Base-by-base conservation (phyloP, 768 basidiomycete genomes). In the Clathrus columnatus region DNA sequence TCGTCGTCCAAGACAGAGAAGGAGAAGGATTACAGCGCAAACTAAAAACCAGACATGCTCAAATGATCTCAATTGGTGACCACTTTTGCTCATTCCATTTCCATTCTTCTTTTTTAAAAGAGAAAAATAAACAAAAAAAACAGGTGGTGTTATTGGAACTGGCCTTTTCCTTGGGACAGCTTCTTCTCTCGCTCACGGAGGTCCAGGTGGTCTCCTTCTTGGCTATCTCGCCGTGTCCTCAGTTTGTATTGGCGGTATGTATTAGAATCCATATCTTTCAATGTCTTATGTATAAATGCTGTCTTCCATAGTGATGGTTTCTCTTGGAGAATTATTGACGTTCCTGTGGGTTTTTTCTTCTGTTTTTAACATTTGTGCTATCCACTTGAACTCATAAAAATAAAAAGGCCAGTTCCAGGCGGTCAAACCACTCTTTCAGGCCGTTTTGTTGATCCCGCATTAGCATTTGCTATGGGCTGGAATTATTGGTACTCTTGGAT, bases 121-220 rank as follows among this genome's bases (percentile, higher is more conserved):
- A 7, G 7, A 32, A 11, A 36, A 7, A 32, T 32, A 7, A 32
- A 7, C 30, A 32, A 11, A 36, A 16, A 14, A 47, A 23, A 14
- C 20, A 50, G 49, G 49, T 29, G 68, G 68, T 43, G 68, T 68
- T 60, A 76, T 78, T 52, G 78, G 80, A 17, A 80, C 78, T 1
- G 80, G 49, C 16, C 68, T 82, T 3, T 82, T 83, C 65, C 65
- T 83, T 14, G 76, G 78, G 5, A 74, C 77, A 2, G 82, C 78
- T 1, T 68, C 64, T 36, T 71, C 74, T 14, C 21, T 82, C 20
- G 69, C 72, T 1, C 70, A 71, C 21, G 80, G 75, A 4, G 82
- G 82, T 0, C 81, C 82, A 5, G 67, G 80, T 0, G 80, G 82
- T 17, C 63, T 73, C 0, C 64, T 80, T 51, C 63, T 81, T 7